Evolutionary conservation across 2,329 filamentous ascomycete genomes (phyloP), one percentile per base, ranked within the genome.

Genomic region (Clonostachys chloroleuca): DNA sequence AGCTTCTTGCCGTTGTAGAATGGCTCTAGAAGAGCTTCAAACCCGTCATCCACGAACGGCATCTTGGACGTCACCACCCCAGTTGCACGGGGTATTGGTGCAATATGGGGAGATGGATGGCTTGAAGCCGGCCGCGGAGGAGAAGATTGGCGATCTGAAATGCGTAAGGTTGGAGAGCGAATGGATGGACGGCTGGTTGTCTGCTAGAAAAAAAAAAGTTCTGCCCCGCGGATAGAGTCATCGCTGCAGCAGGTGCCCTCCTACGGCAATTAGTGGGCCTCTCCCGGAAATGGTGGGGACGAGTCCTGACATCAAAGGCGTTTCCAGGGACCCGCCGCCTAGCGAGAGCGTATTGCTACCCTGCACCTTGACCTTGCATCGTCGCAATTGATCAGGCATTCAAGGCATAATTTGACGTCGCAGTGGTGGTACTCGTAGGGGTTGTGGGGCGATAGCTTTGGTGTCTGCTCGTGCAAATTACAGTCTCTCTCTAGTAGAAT

Each of bases 1-100:
- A 84, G 70, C 64, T 80, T 81, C 68, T 84, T 85, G 61, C 81
- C 81, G 57, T 84, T 83, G 64, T 85, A 84, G 58, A 84, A 83
- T 33, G 81, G 81, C 72, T 84, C 79, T 50, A 84, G 64, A 42
- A 85, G 77, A 61, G 81, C 81, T 68, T 84, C 80, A 59, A 84
- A 85, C 57, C 79, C 80, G 65, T 83, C 79, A 64, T 83, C 80
- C 53, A 78, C 69, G 54, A 68, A 62, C 58, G 73, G 68, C 78
- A 82, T 83, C 42, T 59, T 66, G 50, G 51, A 49, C 35, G 59
- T 66, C 59, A 67, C 64, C 62, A 55, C 49, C 33, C 40, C 46
- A 42, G 43, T 58, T 49, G 52, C 65, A 69, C 68, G 53, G 40
- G 44, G 24, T 30, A 30, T 10, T 30, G 24, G 24, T 30, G 24